phyloP scores from a whole-genome alignment of 192 early-diverging fungal species.

The Phlyctochytrium arcticum region DNA sequence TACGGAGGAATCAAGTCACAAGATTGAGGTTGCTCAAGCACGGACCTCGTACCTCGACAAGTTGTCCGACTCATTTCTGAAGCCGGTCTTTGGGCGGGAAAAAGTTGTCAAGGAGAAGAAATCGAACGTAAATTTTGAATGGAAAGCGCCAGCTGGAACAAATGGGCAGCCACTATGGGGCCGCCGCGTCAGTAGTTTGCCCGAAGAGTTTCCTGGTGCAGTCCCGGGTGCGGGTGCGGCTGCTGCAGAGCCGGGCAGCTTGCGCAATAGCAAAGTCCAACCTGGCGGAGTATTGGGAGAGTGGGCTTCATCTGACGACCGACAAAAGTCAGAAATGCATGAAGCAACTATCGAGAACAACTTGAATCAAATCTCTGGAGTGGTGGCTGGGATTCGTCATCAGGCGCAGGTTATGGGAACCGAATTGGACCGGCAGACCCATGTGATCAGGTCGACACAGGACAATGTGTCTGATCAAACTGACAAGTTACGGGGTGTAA shows the following conservation, averaged over 20 bases:
- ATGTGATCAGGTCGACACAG: slow-evolving; percentile 2
- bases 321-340: slow-evolving; percentile 1
- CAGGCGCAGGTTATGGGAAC: background rate
- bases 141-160: background rate
- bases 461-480: background rate
- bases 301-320: slow-evolving; percentile 6
- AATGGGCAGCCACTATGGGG: slow-evolving; percentile 18
- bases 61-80: slow-evolving; percentile 5
- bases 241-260: background rate
- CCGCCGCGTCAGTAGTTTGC: slow-evolving; percentile 11
- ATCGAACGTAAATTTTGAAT: background rate
- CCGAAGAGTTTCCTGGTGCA: background rate
- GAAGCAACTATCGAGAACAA: slow-evolving; percentile 11
- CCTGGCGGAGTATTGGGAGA: slow-evolving; percentile 2
- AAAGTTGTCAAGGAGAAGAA: slow-evolving; percentile 1
- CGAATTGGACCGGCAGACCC: slow-evolving; percentile 4
- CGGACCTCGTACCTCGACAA: slow-evolving; percentile 17
- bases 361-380: background rate
- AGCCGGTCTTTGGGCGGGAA: slow-evolving; percentile 14
- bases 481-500: slow-evolving; percentile 4
- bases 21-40: slow-evolving; percentile 7
- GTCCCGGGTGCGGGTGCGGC: background rate
- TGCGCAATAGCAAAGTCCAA: background rate
- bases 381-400: slow-evolving; percentile 1
- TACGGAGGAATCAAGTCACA: background rate